Conservation (phyloP, 176 grass and related monocot genomes). For the Areca catechu region DNA sequence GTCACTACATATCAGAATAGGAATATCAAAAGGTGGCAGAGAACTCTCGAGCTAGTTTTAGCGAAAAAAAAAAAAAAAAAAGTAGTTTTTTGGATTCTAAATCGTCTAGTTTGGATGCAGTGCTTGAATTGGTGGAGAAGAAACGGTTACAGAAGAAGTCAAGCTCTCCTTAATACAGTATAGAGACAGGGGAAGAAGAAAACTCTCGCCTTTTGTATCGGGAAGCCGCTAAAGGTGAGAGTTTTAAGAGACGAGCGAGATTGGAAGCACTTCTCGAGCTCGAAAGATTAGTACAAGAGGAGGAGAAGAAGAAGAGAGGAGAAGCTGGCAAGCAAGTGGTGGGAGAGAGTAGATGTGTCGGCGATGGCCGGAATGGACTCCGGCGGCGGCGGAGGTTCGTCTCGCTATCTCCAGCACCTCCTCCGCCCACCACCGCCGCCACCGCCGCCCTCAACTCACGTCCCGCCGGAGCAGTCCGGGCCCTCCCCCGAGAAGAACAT, state of each 20-base stretch:
- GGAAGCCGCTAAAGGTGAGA: background rate
- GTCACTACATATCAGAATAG: too few species aligned
- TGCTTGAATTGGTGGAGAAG: too few species aligned
- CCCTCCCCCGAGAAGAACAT: slow-evolving; percentile 11
- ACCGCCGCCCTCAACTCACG: slow-evolving; percentile 44
- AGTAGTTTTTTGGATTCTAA: too few species aligned
- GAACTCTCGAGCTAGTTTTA: too few species aligned
- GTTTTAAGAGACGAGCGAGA: background rate
- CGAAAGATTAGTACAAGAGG: background rate
- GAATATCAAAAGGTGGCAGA: too few species aligned
- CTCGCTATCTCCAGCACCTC: slow-evolving; percentile 12
- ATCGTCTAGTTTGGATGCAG: too few species aligned
- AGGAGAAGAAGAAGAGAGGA: slow-evolving; percentile 22
- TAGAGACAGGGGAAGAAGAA: background rate
- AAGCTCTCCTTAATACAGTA: too few species aligned
- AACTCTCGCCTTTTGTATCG: background rate
- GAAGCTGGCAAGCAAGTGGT: slow-evolving; percentile 98
- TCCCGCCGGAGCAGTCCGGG: slow-evolving; percentile 50
- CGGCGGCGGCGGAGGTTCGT: slow-evolving; percentile 14
- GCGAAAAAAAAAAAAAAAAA: too few species aligned
- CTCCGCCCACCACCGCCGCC: slow-evolving; percentile 41
- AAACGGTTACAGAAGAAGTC: too few species aligned
- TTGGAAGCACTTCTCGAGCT: background rate
- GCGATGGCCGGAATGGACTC: slow-evolving; percentile 62
- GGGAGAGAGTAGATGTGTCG: slow-evolving; percentile 74